Evolutionary conservation across 257 asterid genomes (phyloP), one percentile per base, ranked within the genome.

Genomic region (Solanum lycopersicoides): DNA sequence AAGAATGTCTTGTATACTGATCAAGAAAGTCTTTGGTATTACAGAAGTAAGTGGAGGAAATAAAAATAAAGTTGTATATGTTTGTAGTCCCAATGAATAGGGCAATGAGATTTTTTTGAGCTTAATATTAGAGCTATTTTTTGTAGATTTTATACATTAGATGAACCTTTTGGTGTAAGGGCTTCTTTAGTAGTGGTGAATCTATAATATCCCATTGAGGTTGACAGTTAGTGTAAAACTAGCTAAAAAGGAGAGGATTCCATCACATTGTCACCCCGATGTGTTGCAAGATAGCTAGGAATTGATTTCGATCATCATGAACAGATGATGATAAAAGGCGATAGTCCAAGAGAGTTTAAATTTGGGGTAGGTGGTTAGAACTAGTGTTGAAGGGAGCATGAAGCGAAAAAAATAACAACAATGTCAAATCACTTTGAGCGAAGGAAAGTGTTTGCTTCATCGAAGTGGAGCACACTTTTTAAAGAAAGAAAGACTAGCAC

Each of bases 101-200:
- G 60, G 23, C 1, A 35, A 35, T 0, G 0, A 1, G 1, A 35
- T 35, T 35, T 35, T 35, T 35, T 5, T 0, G 7, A 7, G 39
- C 39, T 35, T 7, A 35, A 35, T 35, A 35, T 5, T 35, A 35
- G 39, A 35, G 39, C 7, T 35, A 35, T 35, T 35, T 35, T 35
- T 35, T 35, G 39, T 35, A 35, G 7, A 6, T 35, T 35, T 35
- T 35, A 35, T 35, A 35, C 39, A 35, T 35, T 35, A 35, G 39
- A 1, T 35, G 39, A 35, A 35, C 39, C 39, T 35, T 35, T 35
- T 35, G 39, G 39, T 35, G 7, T 35, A 35, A 35, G 39, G 39
- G 0, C 7, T 35, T 35, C 5, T 35, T 35, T 35, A 35, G 39
- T 35, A 35, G 39, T 35, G 39, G 39, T 35, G 39, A 35, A 35